Evolutionary conservation across 495 filamentous ascomycete genomes (phyloP).

Genomic region (Aspergillus bridgeri): DNA sequence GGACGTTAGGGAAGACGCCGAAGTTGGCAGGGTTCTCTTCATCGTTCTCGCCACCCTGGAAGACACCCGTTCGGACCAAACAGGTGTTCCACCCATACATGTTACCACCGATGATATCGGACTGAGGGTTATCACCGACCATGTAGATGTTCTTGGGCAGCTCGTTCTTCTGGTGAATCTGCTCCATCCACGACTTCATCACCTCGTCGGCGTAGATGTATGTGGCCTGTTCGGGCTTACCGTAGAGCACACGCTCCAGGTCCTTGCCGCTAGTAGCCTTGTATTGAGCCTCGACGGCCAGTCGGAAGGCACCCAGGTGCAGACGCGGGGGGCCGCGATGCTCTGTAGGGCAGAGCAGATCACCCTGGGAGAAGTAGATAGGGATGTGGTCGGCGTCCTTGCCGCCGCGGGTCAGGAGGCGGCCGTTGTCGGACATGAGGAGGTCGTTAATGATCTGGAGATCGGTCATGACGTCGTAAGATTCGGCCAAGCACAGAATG

Average conservation of each 20-base stretch:
- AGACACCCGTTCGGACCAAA: slow-evolving; percentile 61
- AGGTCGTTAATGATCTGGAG: slow-evolving; percentile 83
- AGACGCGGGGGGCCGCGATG: slow-evolving; percentile 66
- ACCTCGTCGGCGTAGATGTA: slow-evolving; percentile 82
- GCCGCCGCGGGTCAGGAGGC: slow-evolving; percentile 62
- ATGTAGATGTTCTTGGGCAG: slow-evolving; percentile 76
- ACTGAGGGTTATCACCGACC: slow-evolving; percentile 79
- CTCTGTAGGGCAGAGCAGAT: slow-evolving; percentile 71
- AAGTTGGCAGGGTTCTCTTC: slow-evolving; percentile 55
- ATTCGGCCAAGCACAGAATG: slow-evolving; percentile 79
- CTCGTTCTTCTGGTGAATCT: slow-evolving; percentile 66
- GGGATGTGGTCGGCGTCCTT: slow-evolving; percentile 67
- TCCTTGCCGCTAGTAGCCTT: slow-evolving; percentile 69
- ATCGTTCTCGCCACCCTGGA: slow-evolving; percentile 56
- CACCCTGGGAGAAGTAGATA: slow-evolving; percentile 73
- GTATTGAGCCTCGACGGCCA: slow-evolving; percentile 75
- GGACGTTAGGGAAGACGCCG: slow-evolving; percentile 54
- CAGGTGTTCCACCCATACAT: slow-evolving; percentile 81
- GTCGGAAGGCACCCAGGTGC: slow-evolving; percentile 73
- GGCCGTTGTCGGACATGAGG: slow-evolving; percentile 67
- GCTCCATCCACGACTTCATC: slow-evolving; percentile 69
- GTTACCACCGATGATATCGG: slow-evolving; percentile 75
- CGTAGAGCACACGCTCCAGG: slow-evolving; percentile 79
- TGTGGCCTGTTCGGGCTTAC: slow-evolving; percentile 74
- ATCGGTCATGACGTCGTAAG: slow-evolving; percentile 78